A percentile compares a stretch with the other conserved stretches of the same genome.
Evolutionary conservation across 116 monocot genomes (phyloP).

Genomic region (Zostera marina): DNA sequence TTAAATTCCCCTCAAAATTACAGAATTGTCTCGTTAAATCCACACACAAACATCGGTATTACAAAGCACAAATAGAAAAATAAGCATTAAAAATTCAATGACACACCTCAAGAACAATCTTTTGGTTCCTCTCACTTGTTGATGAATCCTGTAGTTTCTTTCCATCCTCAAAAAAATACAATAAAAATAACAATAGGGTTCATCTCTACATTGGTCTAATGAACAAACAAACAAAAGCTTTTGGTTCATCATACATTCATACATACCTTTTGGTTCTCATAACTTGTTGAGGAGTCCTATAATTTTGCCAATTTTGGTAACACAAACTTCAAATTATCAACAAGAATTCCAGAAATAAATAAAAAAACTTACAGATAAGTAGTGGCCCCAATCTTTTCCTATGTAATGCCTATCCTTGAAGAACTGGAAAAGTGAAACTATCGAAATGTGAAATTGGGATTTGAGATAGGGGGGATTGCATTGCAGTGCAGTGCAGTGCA

Average conservation of each 20-base stretch:
- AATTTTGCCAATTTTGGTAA: not conserved
- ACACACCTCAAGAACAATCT: slow-evolving; percentile 17
- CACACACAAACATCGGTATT: not conserved
- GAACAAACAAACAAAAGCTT: not conserved
- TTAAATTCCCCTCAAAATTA: not conserved
- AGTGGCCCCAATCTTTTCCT: slow-evolving; percentile 22
- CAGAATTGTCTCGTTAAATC: not conserved
- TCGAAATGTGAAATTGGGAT: not conserved
- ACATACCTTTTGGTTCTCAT: not conserved
- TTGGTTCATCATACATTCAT: too few relatives aligned
- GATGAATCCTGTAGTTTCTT: not conserved
- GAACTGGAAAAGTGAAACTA: slow-evolving; percentile 10
- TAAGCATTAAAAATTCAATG: not conserved
- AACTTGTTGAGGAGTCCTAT: not conserved
- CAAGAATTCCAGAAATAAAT: not conserved
- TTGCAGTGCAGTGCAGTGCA: too few relatives aligned
- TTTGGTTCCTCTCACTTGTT: slow-evolving; percentile 1
- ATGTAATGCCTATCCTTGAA: slow-evolving; percentile 30
- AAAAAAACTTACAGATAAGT: slow-evolving; percentile 9
- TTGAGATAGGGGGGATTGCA: not conserved
- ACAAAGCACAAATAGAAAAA: too few relatives aligned
- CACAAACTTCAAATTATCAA: not conserved
- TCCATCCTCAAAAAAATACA: not conserved
- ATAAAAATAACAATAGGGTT: not conserved
- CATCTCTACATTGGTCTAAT: not conserved